Evolutionary conservation across 2,329 filamentous ascomycete species (phyloP).

Genomic region (Talaromyces sp.): DNA sequence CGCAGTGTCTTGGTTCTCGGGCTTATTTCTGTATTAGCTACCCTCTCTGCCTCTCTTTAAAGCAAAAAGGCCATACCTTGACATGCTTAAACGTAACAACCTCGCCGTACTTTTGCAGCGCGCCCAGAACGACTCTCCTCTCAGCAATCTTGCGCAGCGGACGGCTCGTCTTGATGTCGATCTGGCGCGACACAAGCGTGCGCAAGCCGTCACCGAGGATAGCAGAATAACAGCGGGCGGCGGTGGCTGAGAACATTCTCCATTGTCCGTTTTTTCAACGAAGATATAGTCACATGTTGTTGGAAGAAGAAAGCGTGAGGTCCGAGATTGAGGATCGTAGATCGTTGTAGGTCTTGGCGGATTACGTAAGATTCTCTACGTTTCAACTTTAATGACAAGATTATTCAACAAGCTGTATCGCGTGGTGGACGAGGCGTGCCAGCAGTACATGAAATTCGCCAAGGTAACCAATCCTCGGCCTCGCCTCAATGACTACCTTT

Average conservation of each 20-base stretch:
- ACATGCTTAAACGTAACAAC: slow-evolving; percentile 33
- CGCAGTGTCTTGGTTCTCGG: slow-evolving; percentile 10
- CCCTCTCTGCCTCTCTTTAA: neutral
- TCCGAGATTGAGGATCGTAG: neutral
- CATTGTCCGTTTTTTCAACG: neutral
- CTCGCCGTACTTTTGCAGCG: slow-evolving; percentile 38
- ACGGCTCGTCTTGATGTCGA: slow-evolving; percentile 27
- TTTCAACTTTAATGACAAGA: neutral
- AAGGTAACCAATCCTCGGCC: neutral
- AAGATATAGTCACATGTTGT: neutral
- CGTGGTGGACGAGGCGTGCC: neutral
- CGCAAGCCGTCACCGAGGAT: neutral
- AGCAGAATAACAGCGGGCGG: neutral
- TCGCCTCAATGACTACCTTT: neutral
- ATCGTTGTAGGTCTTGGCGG: neutral
- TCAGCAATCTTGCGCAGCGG: slow-evolving; percentile 25
- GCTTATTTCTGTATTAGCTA: neutral
- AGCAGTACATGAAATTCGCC: neutral
- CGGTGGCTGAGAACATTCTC: slow-evolving; percentile 4
- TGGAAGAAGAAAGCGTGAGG: neutral
- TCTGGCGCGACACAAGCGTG: slow-evolving; percentile 14
- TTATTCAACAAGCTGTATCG: neutral
- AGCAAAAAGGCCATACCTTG: slow-evolving; percentile 21
- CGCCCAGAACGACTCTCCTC: slow-evolving; percentile 28
- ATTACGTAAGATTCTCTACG: neutral